Percentiles rank a stretch among this genome's conserved stretches.
phyloP scores from a whole-genome alignment of 228 moss, liverwort and hornwort species.

The Sphagnum fallax region DNA sequence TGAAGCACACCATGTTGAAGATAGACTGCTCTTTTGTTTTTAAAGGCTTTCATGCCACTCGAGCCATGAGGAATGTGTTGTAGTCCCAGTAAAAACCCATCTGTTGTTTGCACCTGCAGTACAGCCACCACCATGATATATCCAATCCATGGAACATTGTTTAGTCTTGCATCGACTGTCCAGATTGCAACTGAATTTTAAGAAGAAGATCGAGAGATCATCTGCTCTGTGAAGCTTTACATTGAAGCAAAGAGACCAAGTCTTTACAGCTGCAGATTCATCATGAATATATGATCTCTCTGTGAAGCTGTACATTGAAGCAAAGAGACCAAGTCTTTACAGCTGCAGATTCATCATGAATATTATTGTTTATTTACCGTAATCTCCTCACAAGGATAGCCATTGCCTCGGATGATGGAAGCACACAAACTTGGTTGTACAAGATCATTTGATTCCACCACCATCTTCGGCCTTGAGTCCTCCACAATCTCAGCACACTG shows the following conservation, averaged over 20 bases:
- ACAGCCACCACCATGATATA: not conserved
- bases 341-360: not conserved
- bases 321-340: too few relatives aligned
- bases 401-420: slow-evolving; percentile 16
- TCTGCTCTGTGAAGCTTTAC: not conserved
- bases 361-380: slow-evolving; percentile 4
- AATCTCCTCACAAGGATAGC: slow-evolving; percentile 32
- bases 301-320: too few relatives aligned
- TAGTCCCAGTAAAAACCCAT: slow-evolving; percentile 57
- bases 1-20: slow-evolving; percentile 67
- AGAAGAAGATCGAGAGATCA: not conserved
- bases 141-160: not conserved
- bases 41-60: not conserved
- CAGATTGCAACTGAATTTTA: not conserved
- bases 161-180: not conserved
- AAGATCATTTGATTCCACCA: slow-evolving; percentile 7
- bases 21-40: slow-evolving; percentile 29
- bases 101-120: slow-evolving; percentile 40
- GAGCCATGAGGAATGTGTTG: slow-evolving; percentile 46
- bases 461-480: not conserved
- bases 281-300: too few relatives aligned
- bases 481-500: too few relatives aligned
- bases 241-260: not conserved
- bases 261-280: not conserved
- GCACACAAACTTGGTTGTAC: slow-evolving; percentile 3